These are phyloP conservation scores for Marasmius tenuissimus DNA, from an alignment of 1,284 basidiomycete genomes.

Conservation along the genomic window DNA sequence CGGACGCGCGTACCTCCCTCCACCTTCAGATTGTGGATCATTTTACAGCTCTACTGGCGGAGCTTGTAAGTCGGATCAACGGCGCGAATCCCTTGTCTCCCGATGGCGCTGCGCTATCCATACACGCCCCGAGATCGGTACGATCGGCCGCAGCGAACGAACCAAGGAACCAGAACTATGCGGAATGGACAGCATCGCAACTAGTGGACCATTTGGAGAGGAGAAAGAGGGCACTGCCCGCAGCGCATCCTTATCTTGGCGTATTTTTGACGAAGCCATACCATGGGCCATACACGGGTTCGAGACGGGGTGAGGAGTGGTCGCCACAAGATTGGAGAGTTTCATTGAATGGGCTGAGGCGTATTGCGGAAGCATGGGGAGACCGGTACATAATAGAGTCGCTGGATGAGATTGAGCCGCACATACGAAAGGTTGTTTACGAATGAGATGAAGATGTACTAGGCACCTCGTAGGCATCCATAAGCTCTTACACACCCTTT, in stretches of 20 bases:
- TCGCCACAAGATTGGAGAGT: constrained; percentile 62
- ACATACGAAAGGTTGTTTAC: constrained; percentile 50
- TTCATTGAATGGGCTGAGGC: constrained; percentile 44
- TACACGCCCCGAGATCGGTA: constrained; percentile 45
- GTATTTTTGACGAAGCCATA: constrained; percentile 54
- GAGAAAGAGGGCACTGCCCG: constrained; percentile 28
- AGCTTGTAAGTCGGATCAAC: constrained; percentile 55
- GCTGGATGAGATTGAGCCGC: constrained; percentile 44
- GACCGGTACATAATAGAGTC: constrained; percentile 53
- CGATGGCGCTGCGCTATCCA: constrained; percentile 38
- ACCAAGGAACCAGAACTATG: constrained; percentile 39
- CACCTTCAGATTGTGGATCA: constrained; percentile 70
- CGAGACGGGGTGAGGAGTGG: constrained; percentile 70
- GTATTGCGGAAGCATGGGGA: constrained; percentile 50
- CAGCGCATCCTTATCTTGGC: constrained; percentile 45
- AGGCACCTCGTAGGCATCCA: neutral
- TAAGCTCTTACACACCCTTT: too few relatives aligned
- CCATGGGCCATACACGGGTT: constrained; percentile 35
- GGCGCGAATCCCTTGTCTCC: constrained; percentile 39
- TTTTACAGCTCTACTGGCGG: constrained; percentile 59
- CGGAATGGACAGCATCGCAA: constrained; percentile 53
- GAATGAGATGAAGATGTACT: neutral
- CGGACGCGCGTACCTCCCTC: constrained; percentile 58
- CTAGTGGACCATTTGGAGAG: constrained; percentile 56
- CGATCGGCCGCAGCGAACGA: constrained; percentile 53